Conservation (phyloP, 202 grass and related monocot genomes). For the Alloteropsis angusta region DNA sequence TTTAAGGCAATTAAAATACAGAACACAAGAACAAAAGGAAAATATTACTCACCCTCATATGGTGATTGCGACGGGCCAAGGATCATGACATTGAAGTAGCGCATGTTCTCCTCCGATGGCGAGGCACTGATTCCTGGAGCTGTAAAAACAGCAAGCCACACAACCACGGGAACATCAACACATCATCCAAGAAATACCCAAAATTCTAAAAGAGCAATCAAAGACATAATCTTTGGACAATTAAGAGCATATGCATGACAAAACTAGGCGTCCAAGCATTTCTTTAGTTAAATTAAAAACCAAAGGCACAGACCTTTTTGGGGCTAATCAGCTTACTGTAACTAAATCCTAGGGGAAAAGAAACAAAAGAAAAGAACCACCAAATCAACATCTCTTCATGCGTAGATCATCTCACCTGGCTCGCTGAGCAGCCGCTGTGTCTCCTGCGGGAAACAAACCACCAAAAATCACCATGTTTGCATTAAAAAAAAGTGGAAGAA, state of each 20-base stretch:
- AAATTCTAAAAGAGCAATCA: not conserved
- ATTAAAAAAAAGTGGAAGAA: constrained; percentile 5
- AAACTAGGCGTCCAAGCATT: not conserved
- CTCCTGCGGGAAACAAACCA: constrained; percentile 47
- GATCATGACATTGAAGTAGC: constrained; percentile 92
- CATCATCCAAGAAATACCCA: not conserved
- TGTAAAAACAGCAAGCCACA: constrained; percentile 26
- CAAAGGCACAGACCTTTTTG: not conserved
- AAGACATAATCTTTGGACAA: not conserved
- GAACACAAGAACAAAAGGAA: constrained; percentile 1
- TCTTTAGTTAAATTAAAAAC: not conserved
- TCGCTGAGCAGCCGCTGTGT: constrained; percentile 85
- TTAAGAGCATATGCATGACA: not conserved
- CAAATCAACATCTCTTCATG: not conserved
- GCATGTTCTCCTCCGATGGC: constrained; percentile 80
- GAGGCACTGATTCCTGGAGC: constrained; percentile 84
- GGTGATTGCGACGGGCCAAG: constrained; percentile 66
- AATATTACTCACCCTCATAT: constrained; percentile 60
- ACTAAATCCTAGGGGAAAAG: not conserved
- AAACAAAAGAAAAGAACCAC: not conserved
- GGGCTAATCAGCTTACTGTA: not conserved
- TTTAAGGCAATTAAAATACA: not conserved
- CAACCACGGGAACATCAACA: not conserved
- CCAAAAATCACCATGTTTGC: constrained; percentile 18
- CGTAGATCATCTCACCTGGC: constrained; percentile 44